Evolutionary conservation across 306 rosid species (phyloP).

Genomic region (Coriaria nepalensis): DNA sequence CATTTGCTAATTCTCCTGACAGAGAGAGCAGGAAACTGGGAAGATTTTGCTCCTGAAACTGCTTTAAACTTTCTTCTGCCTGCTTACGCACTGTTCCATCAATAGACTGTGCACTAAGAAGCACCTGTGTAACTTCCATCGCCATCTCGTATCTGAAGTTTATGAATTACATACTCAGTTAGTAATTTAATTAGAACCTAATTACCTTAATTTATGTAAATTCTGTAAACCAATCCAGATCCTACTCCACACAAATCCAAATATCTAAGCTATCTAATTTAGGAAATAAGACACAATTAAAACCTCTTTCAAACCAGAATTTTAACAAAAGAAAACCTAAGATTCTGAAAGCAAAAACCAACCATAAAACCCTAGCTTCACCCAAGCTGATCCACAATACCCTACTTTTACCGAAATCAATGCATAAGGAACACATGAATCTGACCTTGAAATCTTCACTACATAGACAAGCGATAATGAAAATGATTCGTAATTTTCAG

Average conservation of each 20-base stretch:
- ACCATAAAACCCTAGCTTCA: too few species aligned
- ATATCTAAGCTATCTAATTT: too few species aligned
- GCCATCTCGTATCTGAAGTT: conserved; percentile 25
- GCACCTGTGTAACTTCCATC: conserved; percentile 78
- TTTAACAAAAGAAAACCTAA: too few species aligned
- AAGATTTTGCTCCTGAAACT: conserved; percentile 91
- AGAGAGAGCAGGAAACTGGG: conserved; percentile 68
- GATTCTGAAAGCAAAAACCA: too few species aligned
- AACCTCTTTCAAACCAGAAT: too few species aligned
- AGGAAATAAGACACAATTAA: too few species aligned
- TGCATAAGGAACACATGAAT: too few species aligned
- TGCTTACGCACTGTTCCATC: conserved; percentile 65
- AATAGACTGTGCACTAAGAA: conserved; percentile 74
- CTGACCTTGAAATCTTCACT: neutral
- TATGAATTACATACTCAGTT: neutral
- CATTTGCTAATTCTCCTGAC: conserved; percentile 63
- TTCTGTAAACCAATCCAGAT: neutral
- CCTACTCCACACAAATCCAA: too few species aligned
- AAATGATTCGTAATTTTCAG: neutral
- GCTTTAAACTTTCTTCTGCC: conserved; percentile 71
- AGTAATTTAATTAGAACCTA: neutral
- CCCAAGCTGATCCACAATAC: too few species aligned
- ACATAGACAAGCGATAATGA: neutral
- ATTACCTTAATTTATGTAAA: neutral
- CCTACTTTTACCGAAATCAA: too few species aligned